These are phyloP conservation scores for Serendipita sp. DNA, from an alignment of 768 basidiomycete genomes.

Conservation along the genomic window DNA sequence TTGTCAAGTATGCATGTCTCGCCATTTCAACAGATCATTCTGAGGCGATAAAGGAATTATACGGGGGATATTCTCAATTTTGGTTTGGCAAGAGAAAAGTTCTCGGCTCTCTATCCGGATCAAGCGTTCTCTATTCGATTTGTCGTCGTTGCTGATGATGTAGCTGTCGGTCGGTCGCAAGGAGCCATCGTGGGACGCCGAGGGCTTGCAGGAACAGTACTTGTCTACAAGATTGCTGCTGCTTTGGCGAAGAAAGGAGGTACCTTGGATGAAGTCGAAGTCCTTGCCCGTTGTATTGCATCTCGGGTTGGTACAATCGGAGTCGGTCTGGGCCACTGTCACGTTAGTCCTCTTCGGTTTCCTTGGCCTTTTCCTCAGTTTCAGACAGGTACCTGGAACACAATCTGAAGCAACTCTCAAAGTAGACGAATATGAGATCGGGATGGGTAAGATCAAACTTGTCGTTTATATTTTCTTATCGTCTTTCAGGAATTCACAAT, in stretches of 20 bases:
- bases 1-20: slow-evolving; percentile 50
- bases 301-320: slow-evolving; percentile 65
- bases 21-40: background rate
- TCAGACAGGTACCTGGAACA: slow-evolving; percentile 57
- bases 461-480: slow-evolving; percentile 8
- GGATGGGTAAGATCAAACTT: slow-evolving; percentile 30
- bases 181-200: slow-evolving; percentile 77
- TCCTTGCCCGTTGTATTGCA: slow-evolving; percentile 46
- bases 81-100: slow-evolving; percentile 75
- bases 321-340: slow-evolving; percentile 76
- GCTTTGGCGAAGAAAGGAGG: slow-evolving; percentile 57
- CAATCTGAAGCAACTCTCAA: slow-evolving; percentile 40
- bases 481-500: slow-evolving; percentile 53
- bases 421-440: slow-evolving; percentile 62
- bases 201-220: slow-evolving; percentile 62
- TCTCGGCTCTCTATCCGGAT: slow-evolving; percentile 50
- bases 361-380: background rate
- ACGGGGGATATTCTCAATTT: slow-evolving; percentile 87
- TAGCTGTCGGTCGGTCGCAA: slow-evolving; percentile 66
- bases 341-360: slow-evolving; percentile 27
- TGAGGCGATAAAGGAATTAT: slow-evolving; percentile 17
- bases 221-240: slow-evolving; percentile 85
- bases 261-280: slow-evolving; percentile 49
- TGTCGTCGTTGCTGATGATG: slow-evolving; percentile 78
- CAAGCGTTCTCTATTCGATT: slow-evolving; percentile 54